phyloP scores from a whole-genome alignment of 495 filamentous ascomycete genomes.

The Talaromyces adpressus region DNA sequence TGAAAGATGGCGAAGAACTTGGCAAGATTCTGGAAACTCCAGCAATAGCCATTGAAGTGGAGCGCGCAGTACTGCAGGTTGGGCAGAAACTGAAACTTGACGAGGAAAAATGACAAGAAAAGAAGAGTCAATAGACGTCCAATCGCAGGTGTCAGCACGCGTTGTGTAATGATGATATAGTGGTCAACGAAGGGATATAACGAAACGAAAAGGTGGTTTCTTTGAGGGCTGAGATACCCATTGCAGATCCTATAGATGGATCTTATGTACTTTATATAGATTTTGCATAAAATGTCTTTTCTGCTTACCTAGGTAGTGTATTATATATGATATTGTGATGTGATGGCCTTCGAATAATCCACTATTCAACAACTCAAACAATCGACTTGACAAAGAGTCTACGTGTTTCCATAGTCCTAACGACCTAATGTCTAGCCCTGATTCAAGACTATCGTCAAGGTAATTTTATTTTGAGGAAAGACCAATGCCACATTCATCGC shows the following conservation, averaged over 20 bases:
- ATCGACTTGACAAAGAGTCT: background rate
- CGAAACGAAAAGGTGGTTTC: background rate
- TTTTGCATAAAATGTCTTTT: background rate
- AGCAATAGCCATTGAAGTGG: slow-evolving; percentile 79
- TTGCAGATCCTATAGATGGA: background rate
- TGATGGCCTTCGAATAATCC: background rate
- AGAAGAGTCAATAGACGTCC: background rate
- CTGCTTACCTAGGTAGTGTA: background rate
- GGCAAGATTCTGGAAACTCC: slow-evolving; percentile 69
- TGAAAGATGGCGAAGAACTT: slow-evolving; percentile 52
- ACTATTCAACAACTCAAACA: background rate
- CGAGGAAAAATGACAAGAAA: background rate
- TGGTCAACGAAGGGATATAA: background rate
- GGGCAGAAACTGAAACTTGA: slow-evolving; percentile 50
- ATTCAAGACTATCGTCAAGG: too few species aligned
- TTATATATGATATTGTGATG: background rate
- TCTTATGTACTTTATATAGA: background rate
- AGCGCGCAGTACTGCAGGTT: slow-evolving; percentile 84
- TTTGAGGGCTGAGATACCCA: background rate
- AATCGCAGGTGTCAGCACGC: background rate
- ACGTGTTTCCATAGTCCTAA: too few species aligned
- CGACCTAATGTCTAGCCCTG: too few species aligned
- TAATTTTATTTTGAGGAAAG: too few species aligned
- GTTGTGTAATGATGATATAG: background rate
- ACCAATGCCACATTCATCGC: too few species aligned